Conservation (phyloP, 106 monocot genomes). For the Hemerocallis citrina region DNA sequence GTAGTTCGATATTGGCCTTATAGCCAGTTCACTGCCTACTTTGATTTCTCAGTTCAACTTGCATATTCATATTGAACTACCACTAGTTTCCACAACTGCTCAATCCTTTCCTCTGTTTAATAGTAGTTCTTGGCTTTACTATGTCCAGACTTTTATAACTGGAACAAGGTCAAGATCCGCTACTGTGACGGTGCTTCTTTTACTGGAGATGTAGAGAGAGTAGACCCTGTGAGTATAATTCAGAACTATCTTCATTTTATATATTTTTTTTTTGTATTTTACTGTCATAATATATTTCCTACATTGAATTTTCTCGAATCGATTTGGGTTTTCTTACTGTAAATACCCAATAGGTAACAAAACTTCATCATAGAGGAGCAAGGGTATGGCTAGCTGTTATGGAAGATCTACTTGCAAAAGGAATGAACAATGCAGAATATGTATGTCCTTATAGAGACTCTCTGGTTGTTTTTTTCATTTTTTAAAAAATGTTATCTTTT, state of each 20-base stretch:
- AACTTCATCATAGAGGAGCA: constrained; percentile 74
- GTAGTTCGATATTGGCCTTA: too few relatives aligned
- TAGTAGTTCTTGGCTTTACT: not conserved
- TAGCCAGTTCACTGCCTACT: too few relatives aligned
- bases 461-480: not conserved
- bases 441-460: constrained; percentile 18
- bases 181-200: constrained; percentile 23
- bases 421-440: constrained; percentile 56
- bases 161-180: constrained; percentile 18
- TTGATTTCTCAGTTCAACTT: too few relatives aligned
- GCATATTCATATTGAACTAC: too few relatives aligned
- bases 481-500: too few relatives aligned
- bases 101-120: constrained; percentile 7
- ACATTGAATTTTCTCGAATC: not conserved
- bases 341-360: constrained; percentile 24
- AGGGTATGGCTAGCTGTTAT: constrained; percentile 65
- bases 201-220: constrained; percentile 19
- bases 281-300: not conserved
- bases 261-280: not conserved
- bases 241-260: too few relatives aligned
- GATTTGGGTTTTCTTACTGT: not conserved
- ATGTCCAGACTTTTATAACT: constrained; percentile 16
- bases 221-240: constrained; percentile 12
- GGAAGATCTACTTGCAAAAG: constrained; percentile 62
- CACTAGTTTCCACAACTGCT: too few relatives aligned